Percentiles rank a stretch among this genome's conserved stretches.
Evolutionary conservation across 345 rosid species (phyloP).

Genomic region (Moricandia arvensis): DNA sequence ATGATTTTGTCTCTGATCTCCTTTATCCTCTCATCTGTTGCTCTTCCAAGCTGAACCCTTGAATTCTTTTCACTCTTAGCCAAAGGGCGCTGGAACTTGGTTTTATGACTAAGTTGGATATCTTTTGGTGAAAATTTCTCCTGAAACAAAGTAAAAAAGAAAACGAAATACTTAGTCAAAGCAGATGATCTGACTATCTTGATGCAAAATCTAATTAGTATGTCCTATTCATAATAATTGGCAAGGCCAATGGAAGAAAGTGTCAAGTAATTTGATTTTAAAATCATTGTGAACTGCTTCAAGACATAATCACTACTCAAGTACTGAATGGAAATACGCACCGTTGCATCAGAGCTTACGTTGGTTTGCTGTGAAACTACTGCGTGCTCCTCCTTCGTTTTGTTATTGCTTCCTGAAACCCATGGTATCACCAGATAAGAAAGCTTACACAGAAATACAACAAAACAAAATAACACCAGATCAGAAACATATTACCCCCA

Average conservation of each 20-base stretch:
- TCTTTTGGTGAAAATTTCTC: constrained; percentile 28
- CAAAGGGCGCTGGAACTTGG: constrained; percentile 30
- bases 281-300: constrained; percentile 9
- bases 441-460: neutral
- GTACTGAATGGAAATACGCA: constrained; percentile 17
- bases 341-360: constrained; percentile 43
- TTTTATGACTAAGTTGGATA: constrained; percentile 37
- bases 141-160: constrained; percentile 36
- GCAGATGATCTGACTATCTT: constrained; percentile 1
- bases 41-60: constrained; percentile 32
- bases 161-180: constrained; percentile 3
- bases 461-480: constrained; percentile 2
- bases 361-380: constrained; percentile 34
- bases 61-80: constrained; percentile 46
- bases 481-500: constrained; percentile 30
- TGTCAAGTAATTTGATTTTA: neutral
- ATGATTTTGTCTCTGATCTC: constrained; percentile 77
- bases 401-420: constrained; percentile 49
- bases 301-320: constrained; percentile 15
- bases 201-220: neutral
- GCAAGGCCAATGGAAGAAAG: neutral
- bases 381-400: constrained; percentile 35
- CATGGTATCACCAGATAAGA: constrained; percentile 16
- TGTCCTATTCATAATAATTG: neutral
- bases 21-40: constrained; percentile 59